Base-by-base conservation (phyloP, 495 filamentous ascomycete genomes). In the Neurospora sp. region DNA sequence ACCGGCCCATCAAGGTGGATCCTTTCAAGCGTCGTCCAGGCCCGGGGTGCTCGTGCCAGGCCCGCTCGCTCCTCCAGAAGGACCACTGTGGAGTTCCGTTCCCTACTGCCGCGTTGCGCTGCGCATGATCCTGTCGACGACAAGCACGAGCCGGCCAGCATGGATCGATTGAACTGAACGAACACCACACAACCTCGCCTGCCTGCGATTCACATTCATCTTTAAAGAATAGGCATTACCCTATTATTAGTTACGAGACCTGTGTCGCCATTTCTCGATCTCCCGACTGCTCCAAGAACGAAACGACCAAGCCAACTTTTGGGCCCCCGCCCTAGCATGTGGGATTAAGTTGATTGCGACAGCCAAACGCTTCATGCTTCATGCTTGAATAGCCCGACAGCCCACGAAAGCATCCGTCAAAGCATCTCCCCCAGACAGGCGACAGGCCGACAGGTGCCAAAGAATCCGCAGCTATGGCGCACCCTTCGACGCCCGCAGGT, bases 401-500 rank as follows among this genome's bases (percentile, higher is more conserved):
- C 27, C 27, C 12, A 65, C 53, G 53, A 65, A 65, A 65, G 53
- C 22, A 35, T 35, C 27, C 53, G 53, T 61, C 53, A 35, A 18
- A 35, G 14, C 27, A 35, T 35, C 3, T 4, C 27, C 14, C 0
- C 53, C 1, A 18, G 27, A 65, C 53, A 65, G 31, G 3, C 53
- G 10, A 31, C 22, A 61, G 53, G 10, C n/a, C 53, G 53, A 65
- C 53, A 65, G 53, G 53, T 65, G 53, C 27, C 53, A 65, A 65
- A 18, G 27, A 42, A 68, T 40, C 71, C 70, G 40, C 53, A 53
- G 65, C 70, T 74, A 83, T 82, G 80, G 78, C 79, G 9, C 76
- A 80, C 31, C 77, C 79, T 20, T 74, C 77, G 20, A 81, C 78
- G 2, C 79, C 81, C 14, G 77, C 72, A 35, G 69, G 71, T 3